Base-by-base conservation (phyloP, 129 eudicot species). In the Saposhnikovia divaricata region DNA sequence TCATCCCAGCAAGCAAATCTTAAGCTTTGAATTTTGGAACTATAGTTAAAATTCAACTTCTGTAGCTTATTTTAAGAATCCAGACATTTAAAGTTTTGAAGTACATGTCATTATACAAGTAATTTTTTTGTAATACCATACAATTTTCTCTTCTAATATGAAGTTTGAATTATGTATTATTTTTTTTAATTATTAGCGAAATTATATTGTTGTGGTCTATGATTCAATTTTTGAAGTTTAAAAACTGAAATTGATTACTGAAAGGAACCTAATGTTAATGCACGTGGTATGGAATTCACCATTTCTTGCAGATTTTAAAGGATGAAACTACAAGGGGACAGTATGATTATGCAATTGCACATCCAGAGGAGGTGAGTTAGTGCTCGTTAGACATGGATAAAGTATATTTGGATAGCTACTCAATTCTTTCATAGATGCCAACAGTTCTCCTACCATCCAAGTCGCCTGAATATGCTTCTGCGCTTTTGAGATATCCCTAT, bases 321-420 rank as follows among this genome's bases (percentile, higher is more conserved):
- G 98, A 93, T 85, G 98, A 93, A 66, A 88, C 85, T 74, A 93
- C 98, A 37, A 89, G 98, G 82, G 92, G 87, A 81, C 96, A 93
- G 78, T 93, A 93, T 87, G 98, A 93, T 86, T 93, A 93, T 87
- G 98, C 98, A 84, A 89, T 91, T 85, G 98, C 88, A 82, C 98
- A 93, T 88, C 98, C 98, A 39, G 98, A 93, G 85, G 98, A 93
- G 92, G 98, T 93, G 65, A 65, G 85, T 55, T 77, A 16, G 37
- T 82, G 66, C 12, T 65, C 47, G 31, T 79, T 46, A 73, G 47
- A n/a, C 38, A 73, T 44, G 47, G 39, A 43, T 73, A 73, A 18
- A 28, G 9, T 27, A 27, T 46, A 46, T 31, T 4, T 27, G 34
- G 47, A 66, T 25, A 43, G 42, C 38, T 37, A 39, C 27, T 43